Percentiles rank a stretch among this genome's conserved stretches.
Conservation (phyloP, 345 rosid species). For the Hibiscus trionum region DNA sequence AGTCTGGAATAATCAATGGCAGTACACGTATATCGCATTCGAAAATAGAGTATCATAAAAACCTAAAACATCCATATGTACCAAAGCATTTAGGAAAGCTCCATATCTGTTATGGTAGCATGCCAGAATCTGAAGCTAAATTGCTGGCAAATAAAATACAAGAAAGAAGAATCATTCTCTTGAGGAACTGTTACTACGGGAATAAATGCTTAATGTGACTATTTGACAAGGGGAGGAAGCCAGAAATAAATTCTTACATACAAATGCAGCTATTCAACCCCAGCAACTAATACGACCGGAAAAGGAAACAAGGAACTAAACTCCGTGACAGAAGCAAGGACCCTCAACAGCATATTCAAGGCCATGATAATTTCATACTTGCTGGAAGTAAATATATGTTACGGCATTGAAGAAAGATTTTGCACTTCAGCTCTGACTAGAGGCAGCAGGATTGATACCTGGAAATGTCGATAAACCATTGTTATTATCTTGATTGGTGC, state of each 20-base stretch:
- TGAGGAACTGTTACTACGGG: neutral
- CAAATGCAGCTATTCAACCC: conserved; percentile 17
- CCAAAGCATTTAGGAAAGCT: no score
- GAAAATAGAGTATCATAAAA: no score
- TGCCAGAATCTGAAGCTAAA: neutral
- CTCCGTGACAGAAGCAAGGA: neutral
- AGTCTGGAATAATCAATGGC: no score
- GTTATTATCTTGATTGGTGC: conserved; percentile 40
- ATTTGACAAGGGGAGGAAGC: conserved; percentile 12
- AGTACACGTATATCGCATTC: no score
- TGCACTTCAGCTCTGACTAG: conserved; percentile 59
- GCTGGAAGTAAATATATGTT: conserved; percentile 1
- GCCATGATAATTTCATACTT: conserved; percentile 10
- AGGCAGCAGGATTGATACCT: conserved; percentile 58
- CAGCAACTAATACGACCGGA: conserved; percentile 6
- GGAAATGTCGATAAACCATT: conserved; percentile 39
- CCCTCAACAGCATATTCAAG: neutral
- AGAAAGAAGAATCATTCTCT: neutral
- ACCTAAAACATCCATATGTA: no score
- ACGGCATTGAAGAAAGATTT: neutral
- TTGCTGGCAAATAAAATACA: neutral
- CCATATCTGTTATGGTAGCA: neutral
- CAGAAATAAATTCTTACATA: conserved; percentile 17
- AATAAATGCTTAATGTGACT: conserved; percentile 11
- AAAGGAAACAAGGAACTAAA: conserved; percentile 1